Conservation (phyloP, 2,329 filamentous ascomycete genomes). For the Apiospora malaysiana region DNA sequence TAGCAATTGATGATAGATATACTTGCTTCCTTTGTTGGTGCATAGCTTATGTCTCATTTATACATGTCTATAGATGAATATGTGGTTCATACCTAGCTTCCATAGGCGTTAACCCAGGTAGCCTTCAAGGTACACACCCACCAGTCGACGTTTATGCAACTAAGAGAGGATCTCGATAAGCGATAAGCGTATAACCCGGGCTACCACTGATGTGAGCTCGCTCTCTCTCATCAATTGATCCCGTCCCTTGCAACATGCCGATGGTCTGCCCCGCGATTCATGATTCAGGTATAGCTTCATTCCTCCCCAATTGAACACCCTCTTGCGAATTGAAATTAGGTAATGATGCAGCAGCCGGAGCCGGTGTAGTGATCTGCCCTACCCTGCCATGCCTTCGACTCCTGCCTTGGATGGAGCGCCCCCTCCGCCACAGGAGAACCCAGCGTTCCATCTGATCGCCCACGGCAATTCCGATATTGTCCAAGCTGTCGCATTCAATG, state of each 20-base stretch:
- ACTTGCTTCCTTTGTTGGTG: background rate
- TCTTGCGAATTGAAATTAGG: background rate
- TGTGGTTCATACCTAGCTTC: background rate
- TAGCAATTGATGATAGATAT: background rate
- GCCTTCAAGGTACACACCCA: no score
- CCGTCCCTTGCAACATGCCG: background rate
- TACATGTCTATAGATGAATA: background rate
- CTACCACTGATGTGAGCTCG: background rate
- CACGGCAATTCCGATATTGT: constrained; percentile 82
- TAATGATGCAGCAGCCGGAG: constrained; percentile 8
- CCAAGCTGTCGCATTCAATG: constrained; percentile 87
- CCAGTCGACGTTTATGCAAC: background rate
- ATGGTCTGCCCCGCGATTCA: background rate
- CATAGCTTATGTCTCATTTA: background rate
- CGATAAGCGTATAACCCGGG: background rate
- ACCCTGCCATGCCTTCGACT: constrained; percentile 24
- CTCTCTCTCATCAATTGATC: background rate
- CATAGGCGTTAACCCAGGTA: background rate
- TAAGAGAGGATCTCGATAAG: background rate
- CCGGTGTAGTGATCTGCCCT: constrained; percentile 16
- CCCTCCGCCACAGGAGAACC: constrained; percentile 47
- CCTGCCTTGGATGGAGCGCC: constrained; percentile 23
- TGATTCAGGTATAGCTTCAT: constrained; percentile 5
- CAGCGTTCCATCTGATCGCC: constrained; percentile 66
- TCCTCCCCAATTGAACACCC: background rate